phyloP scores from a whole-genome alignment of 208 protist genomes.

The Wallacemonas rigidus region DNA sequence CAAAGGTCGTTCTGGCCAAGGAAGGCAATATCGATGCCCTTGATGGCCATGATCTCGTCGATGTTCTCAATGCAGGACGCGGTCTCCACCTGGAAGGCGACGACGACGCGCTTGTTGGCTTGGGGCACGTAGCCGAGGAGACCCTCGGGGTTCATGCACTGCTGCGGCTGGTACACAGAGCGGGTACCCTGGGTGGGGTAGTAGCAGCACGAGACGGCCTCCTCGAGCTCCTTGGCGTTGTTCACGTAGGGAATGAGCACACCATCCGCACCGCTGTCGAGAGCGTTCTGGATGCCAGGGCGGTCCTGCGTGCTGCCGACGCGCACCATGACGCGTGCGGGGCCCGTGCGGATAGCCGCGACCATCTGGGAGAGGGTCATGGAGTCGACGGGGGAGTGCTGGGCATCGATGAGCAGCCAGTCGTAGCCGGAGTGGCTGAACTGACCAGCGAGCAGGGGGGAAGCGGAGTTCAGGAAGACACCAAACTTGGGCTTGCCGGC shows the following conservation, averaged over 20 bases:
- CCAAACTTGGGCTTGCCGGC: slow-evolving; percentile 84
- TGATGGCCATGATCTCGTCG: slow-evolving; percentile 80
- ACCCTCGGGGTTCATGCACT: slow-evolving; percentile 78
- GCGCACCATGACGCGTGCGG: slow-evolving; percentile 69
- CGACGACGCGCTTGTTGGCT: slow-evolving; percentile 79
- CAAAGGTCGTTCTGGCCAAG: slow-evolving; percentile 82
- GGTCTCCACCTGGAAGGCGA: slow-evolving; percentile 84
- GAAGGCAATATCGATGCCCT: slow-evolving; percentile 81
- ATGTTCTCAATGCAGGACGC: slow-evolving; percentile 80
- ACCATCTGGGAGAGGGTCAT: slow-evolving; percentile 66
- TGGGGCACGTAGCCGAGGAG: slow-evolving; percentile 76
- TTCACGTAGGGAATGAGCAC: slow-evolving; percentile 87
- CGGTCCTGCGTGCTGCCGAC: slow-evolving; percentile 74
- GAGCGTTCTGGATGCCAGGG: slow-evolving; percentile 74
- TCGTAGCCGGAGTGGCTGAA: slow-evolving; percentile 85
- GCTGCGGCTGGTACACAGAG: slow-evolving; percentile 78
- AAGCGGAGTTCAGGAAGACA: slow-evolving; percentile 78
- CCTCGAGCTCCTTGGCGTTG: slow-evolving; percentile 68
- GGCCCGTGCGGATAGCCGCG: slow-evolving; percentile 63
- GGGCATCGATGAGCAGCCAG: slow-evolving; percentile 80
- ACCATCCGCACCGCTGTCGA: slow-evolving; percentile 76
- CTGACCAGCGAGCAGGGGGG: slow-evolving; percentile 68
- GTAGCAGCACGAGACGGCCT: slow-evolving; percentile 79
- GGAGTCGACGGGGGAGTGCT: slow-evolving; percentile 72
- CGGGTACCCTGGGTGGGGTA: slow-evolving; percentile 77